phyloP scores from a whole-genome alignment of 2,329 filamentous ascomycete genomes.

The Chrysoporthe deuterocubensis region DNA sequence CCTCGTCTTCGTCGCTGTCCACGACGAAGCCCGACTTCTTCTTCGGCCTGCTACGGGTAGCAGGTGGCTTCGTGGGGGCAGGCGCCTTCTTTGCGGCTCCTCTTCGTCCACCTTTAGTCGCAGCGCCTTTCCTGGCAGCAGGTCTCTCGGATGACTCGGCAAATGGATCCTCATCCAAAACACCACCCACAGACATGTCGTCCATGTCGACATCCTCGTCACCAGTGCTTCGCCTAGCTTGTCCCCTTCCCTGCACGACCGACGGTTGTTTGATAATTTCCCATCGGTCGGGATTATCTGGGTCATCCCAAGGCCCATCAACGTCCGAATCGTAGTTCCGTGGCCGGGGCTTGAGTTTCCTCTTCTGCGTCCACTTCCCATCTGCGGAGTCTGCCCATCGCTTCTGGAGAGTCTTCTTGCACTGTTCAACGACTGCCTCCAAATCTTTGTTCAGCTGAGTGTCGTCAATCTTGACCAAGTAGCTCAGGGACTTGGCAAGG shows the following conservation, averaged over 20 bases:
- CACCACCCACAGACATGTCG: constrained; percentile 51
- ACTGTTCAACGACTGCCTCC: constrained; percentile 72
- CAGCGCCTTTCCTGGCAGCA: constrained; percentile 36
- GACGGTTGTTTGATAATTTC: constrained; percentile 17
- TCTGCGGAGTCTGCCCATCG: constrained; percentile 66
- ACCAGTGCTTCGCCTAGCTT: constrained; percentile 44
- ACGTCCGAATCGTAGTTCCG: constrained; percentile 86
- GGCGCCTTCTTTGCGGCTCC: constrained; percentile 42
- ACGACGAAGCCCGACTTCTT: constrained; percentile 44
- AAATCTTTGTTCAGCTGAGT: constrained; percentile 69
- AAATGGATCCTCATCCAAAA: constrained; percentile 27
- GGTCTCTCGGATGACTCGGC: constrained; percentile 28
- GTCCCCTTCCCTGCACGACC: constrained; percentile 34
- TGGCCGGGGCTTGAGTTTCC: constrained; percentile 74
- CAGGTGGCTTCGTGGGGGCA: constrained; percentile 49
- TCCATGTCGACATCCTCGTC: constrained; percentile 57
- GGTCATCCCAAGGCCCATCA: constrained; percentile 83
- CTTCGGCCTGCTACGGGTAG: constrained; percentile 47
- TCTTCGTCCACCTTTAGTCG: constrained; percentile 40
- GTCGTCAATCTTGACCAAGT: constrained; percentile 69
- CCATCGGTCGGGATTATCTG: constrained; percentile 61
- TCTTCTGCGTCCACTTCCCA: constrained; percentile 50
- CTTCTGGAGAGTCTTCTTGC: constrained; percentile 71
- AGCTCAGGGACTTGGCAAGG: constrained; percentile 70
- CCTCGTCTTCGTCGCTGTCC: constrained; percentile 45